A percentile compares a stretch with the other conserved stretches of the same genome.
Conservation (phyloP, 192 early-diverging fungal genomes). For the Rhizophagus prolifer region DNA sequence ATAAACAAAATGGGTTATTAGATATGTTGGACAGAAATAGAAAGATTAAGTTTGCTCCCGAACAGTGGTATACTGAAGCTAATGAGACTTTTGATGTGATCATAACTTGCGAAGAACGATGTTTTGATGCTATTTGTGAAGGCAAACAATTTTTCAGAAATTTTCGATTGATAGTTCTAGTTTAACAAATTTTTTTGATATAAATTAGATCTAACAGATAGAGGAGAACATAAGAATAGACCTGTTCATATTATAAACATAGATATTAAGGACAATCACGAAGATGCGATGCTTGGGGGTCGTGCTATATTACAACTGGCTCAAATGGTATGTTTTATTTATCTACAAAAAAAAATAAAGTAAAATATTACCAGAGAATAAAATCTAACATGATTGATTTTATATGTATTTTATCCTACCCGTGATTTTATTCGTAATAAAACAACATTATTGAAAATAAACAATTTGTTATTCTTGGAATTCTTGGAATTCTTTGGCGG, state of each 20-base stretch:
- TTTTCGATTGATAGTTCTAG: not conserved
- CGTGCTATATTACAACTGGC: slow-evolving; percentile 82
- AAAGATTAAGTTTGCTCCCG: slow-evolving; percentile 86
- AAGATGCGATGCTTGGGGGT: slow-evolving; percentile 83
- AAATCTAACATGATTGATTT: not conserved
- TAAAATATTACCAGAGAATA: not conserved
- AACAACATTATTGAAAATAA: too few species aligned
- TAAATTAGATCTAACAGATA: slow-evolving; percentile 68
- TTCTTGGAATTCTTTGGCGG: not conserved
- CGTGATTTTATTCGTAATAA: too few species aligned
- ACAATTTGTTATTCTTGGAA: too few species aligned
- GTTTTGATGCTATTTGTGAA: slow-evolving; percentile 92
- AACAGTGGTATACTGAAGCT: slow-evolving; percentile 77
- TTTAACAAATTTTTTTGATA: not conserved
- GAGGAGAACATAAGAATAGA: slow-evolving; percentile 62
- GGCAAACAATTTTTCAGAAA: slow-evolving; percentile 42
- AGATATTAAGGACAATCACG: slow-evolving; percentile 94
- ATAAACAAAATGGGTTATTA: slow-evolving; percentile 85
- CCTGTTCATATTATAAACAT: slow-evolving; percentile 94
- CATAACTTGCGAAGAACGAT: slow-evolving; percentile 94
- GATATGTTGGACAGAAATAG: slow-evolving; percentile 93
- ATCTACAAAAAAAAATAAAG: not conserved
- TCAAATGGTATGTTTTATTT: slow-evolving; percentile 50
- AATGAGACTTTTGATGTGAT: slow-evolving; percentile 81
- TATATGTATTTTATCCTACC: not conserved